phyloP scores from a whole-genome alignment of 2,329 filamentous ascomycete genomes.

The Pseudogymnoascus sp. region DNA sequence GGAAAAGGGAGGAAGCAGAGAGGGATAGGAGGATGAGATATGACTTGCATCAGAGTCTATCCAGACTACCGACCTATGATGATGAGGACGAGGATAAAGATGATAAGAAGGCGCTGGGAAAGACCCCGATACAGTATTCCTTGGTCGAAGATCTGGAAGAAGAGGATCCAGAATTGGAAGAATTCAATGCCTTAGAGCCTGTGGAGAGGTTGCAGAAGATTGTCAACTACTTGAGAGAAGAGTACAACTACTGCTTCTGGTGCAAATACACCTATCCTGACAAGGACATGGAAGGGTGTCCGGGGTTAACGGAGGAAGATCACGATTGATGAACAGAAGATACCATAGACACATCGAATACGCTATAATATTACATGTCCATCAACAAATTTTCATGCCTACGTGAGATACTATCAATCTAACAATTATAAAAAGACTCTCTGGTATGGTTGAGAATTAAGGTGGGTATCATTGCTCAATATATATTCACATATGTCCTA shows the following conservation, averaged over 20 bases:
- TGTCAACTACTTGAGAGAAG: constrained; percentile 59
- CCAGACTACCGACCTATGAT: constrained; percentile 54
- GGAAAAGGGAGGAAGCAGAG: constrained; percentile 60
- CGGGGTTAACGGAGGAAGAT: constrained; percentile 79
- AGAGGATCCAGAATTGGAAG: constrained; percentile 71
- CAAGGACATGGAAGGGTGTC: constrained; percentile 73
- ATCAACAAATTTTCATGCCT: not conserved
- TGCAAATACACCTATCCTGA: constrained; percentile 80
- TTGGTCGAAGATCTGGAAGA: constrained; percentile 64
- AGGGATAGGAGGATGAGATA: constrained; percentile 55
- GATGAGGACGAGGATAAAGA: constrained; percentile 64
- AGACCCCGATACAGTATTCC: constrained; percentile 44
- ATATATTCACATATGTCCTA: not conserved
- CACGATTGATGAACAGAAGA: constrained; percentile 39
- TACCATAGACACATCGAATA: not conserved
- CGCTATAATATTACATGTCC: not conserved
- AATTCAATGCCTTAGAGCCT: constrained; percentile 62
- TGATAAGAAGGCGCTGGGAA: constrained; percentile 60
- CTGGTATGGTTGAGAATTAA: not conserved
- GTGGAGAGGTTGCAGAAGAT: constrained; percentile 58
- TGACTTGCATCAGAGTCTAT: constrained; percentile 57
- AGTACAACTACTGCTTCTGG: constrained; percentile 86
- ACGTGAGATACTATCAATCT: not conserved
- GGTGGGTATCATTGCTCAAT: constrained; percentile 5
- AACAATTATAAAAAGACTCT: not conserved